Base-by-base conservation (phyloP, 805 yeast species). In the Soucietia sequanensis region DNA sequence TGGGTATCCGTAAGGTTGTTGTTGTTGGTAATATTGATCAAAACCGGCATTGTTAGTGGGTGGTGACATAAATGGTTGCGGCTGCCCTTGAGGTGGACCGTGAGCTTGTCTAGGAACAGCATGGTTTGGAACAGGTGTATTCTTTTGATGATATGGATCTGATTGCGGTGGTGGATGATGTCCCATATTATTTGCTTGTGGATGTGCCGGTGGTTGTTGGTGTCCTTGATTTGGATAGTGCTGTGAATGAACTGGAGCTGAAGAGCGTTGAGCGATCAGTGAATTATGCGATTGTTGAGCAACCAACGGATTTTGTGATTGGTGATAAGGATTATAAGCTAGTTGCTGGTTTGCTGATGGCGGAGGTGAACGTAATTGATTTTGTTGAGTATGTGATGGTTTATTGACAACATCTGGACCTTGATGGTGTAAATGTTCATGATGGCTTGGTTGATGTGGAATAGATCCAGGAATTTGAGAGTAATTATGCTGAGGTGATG, bases 181-280 rank as follows among this genome's bases (percentile, higher is more conserved):
- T n/a, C n/a, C n/a, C n/a, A n/a, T n/a, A n/a, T n/a, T n/a, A n/a
- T n/a, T n/a, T n/a, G n/a, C n/a, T n/a, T n/a, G n/a, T n/a, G n/a
- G n/a, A n/a, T n/a, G n/a, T n/a, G n/a, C n/a, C n/a, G n/a, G n/a
- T n/a, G n/a, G n/a, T n/a, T n/a, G n/a, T n/a, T n/a, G n/a, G n/a
- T n/a, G n/a, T n/a, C 50, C 52, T 34, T 42, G 53, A 5, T 45
- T 45, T 8, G 43, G 47, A 24, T 39, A 27, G 6, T 35, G 30
- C 33, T 46, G n/a, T n/a, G n/a, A n/a, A n/a, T n/a, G n/a, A n/a
- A n/a, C 52, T 2, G 53, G 44, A 21, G 47, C 35, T 11, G 42
- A 39, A 3, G 43, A 39, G 3, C 39, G 35, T 13, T 43, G 47
- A 30, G 33, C n/a, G n/a, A n/a, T n/a, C n/a, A n/a, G n/a, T n/a